Percentiles rank a stretch among this genome's conserved stretches.
phyloP scores from a whole-genome alignment of 495 filamentous ascomycete genomes.

The Daldinia childiae region DNA sequence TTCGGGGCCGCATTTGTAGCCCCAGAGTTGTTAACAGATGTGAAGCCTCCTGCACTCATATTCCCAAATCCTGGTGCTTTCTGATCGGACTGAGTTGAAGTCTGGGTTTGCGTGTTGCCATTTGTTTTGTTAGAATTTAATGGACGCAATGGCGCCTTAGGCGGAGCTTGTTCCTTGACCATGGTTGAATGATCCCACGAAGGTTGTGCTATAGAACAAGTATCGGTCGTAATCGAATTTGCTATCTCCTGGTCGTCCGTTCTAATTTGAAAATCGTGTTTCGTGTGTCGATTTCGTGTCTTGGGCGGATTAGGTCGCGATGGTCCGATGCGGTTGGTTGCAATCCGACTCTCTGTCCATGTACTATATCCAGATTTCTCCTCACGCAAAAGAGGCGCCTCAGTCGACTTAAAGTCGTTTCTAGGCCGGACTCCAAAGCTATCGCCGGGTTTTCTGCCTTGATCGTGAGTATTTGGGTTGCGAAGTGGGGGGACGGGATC shows the following conservation, averaged over 20 bases:
- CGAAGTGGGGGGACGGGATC: slow-evolving; percentile 3
- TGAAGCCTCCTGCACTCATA: slow-evolving; percentile 35
- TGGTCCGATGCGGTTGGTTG: neutral
- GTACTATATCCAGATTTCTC: neutral
- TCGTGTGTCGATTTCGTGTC: neutral
- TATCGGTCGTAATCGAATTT: slow-evolving; percentile 12
- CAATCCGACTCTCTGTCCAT: slow-evolving; percentile 17
- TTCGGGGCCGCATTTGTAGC: slow-evolving; percentile 5
- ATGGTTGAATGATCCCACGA: slow-evolving; percentile 33
- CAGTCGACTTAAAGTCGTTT: slow-evolving; percentile 46
- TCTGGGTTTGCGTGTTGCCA: slow-evolving; percentile 12
- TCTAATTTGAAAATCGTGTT: neutral
- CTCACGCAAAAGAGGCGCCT: slow-evolving; percentile 38
- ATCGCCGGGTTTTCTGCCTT: slow-evolving; percentile 50
- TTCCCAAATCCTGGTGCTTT: slow-evolving; percentile 33
- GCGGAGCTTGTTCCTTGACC: slow-evolving; percentile 47
- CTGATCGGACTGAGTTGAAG: slow-evolving; percentile 15
- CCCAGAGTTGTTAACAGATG: slow-evolving; percentile 11
- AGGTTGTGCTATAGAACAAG: neutral
- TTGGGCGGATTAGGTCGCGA: neutral
- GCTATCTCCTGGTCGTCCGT: slow-evolving; percentile 6
- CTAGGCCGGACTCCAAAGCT: slow-evolving; percentile 49
- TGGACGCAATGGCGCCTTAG: slow-evolving; percentile 43
- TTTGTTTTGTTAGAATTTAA: slow-evolving; percentile 35
- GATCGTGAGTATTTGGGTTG: slow-evolving; percentile 22